Evolutionary conservation across 768 basidiomycete species (phyloP).

Genomic region (Collybia mongolica): DNA sequence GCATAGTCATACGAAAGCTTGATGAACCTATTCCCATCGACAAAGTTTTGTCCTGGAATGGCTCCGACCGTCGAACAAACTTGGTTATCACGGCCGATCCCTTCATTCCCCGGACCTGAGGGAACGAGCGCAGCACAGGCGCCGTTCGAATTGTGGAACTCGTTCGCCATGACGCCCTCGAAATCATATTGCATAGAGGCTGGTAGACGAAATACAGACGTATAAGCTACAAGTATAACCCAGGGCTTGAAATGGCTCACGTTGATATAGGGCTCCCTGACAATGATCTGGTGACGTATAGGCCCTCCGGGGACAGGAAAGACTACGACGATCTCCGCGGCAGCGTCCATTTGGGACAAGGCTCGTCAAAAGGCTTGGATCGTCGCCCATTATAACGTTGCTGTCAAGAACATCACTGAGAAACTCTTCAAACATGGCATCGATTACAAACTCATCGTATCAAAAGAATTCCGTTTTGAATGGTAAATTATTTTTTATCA

Average conservation of each 20-base stretch:
- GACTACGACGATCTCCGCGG: slow-evolving; percentile 48
- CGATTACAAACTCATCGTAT: slow-evolving; percentile 42
- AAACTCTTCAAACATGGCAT: slow-evolving; percentile 32
- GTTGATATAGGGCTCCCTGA: slow-evolving; percentile 47
- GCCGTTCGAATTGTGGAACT: slow-evolving; percentile 73
- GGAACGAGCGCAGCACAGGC: slow-evolving; percentile 60
- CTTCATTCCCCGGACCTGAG: slow-evolving; percentile 60
- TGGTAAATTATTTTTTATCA: slow-evolving; percentile 30
- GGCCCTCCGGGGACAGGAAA: slow-evolving; percentile 56
- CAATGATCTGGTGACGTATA: too few relatives aligned
- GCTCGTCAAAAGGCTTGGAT: slow-evolving; percentile 31
- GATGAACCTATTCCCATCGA: slow-evolving; percentile 57
- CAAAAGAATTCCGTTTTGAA: slow-evolving; percentile 45
- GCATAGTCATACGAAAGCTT: slow-evolving; percentile 49
- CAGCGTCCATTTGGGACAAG: slow-evolving; percentile 33
- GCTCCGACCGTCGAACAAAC: slow-evolving; percentile 75
- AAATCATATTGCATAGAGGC: slow-evolving; percentile 74
- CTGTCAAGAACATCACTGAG: slow-evolving; percentile 50
- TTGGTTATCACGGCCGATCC: slow-evolving; percentile 59
- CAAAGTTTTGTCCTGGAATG: slow-evolving; percentile 51
- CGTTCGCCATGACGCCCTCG: slow-evolving; percentile 74
- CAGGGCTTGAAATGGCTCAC: slow-evolving; percentile 25
- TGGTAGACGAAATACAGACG: slow-evolving; percentile 24
- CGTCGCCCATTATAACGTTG: slow-evolving; percentile 49
- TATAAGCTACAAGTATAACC: slow-evolving; percentile 3